Evolutionary conservation across 2,329 filamentous ascomycete genomes (phyloP).

Genomic region (Bertia moriformis): DNA sequence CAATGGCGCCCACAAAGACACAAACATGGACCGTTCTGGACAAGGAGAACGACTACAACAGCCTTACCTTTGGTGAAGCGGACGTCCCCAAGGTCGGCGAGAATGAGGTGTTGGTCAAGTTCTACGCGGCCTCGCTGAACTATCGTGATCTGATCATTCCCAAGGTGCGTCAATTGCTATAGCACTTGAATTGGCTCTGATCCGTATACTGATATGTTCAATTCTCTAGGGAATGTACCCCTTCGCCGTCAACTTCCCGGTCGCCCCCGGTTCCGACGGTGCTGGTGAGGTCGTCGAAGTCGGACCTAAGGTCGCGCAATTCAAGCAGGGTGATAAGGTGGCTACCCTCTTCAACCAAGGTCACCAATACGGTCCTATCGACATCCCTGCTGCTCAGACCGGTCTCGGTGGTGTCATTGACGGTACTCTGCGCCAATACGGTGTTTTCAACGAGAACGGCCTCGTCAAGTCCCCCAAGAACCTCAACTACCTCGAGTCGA

Average conservation of each 20-base stretch:
- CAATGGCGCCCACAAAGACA: conserved; percentile 22
- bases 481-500: conserved; percentile 34
- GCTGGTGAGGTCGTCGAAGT: conserved; percentile 25
- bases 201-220: background rate
- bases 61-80: conserved; percentile 35
- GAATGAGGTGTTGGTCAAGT: conserved; percentile 58
- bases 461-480: conserved; percentile 47
- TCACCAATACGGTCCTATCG: conserved; percentile 29
- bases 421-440: conserved; percentile 55
- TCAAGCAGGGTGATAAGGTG: conserved; percentile 35
- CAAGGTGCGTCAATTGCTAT: conserved; percentile 9
- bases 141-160: conserved; percentile 37
- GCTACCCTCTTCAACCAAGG: conserved; percentile 46
- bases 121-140: conserved; percentile 35
- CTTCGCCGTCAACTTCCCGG: conserved; percentile 22
- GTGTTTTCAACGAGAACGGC: conserved; percentile 51
- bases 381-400: conserved; percentile 19
- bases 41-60: conserved; percentile 39
- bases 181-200: background rate
- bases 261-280: conserved; percentile 18
- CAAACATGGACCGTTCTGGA: conserved; percentile 41
- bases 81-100: conserved; percentile 49
- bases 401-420: conserved; percentile 57
- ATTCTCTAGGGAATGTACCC: conserved; percentile 24
- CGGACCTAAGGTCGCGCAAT: conserved; percentile 29